Base-by-base conservation (phyloP, 2,329 filamentous ascomycete species). In the Sordariomycetes sp. region DNA sequence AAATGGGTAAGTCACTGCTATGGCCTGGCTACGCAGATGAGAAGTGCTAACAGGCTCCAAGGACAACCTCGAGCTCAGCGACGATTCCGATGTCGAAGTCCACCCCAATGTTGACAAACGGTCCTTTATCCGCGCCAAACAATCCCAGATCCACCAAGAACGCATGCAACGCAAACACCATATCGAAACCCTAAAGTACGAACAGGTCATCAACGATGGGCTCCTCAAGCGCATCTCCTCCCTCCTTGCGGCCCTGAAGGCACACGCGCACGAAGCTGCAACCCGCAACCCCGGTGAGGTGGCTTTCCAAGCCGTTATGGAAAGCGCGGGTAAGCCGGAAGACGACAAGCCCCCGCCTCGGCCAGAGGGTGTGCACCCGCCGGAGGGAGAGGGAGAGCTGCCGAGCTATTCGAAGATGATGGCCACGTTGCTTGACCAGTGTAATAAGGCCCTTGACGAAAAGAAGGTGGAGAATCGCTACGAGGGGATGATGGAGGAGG, bases 71-170 rank as follows among this genome's bases (percentile, higher is more conserved):
- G 92, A 98, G 77, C 79, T 98, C 54, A 94, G 86, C 52, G 92
- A 98, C 61, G 92, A 98, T 63, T 95, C 87, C 33, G 92, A 98
- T 53, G 81, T 98, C 49, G 92, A 98, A 64, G 92, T 96, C 33
- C 92, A 98, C 61, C 92, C 92, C 40, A 98, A 98, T 56, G 92
- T 98, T 56, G 92, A 98, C 66, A 98, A 98, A 61, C 78, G 82
- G 33, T 96, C 90, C 40, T 98, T 98, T 61, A 98, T 98, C 58
- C 86, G 90, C 45, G 93, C 92, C 44, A 98, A 98, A 64, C 92
- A 96, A 66, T 82, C 80, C 48, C 88, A 98, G 63, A 98, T 98
- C 49, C 92, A 98, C 59, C 79, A 88, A 53, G 82, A 95, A 56
- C 82, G 92, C 36, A 70, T 79, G 46, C 82, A 93, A 50, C 82